Percentiles rank a stretch among this genome's conserved stretches.
Evolutionary conservation across 345 rosid species (phyloP).

Genomic region (Pugionium cornutum): DNA sequence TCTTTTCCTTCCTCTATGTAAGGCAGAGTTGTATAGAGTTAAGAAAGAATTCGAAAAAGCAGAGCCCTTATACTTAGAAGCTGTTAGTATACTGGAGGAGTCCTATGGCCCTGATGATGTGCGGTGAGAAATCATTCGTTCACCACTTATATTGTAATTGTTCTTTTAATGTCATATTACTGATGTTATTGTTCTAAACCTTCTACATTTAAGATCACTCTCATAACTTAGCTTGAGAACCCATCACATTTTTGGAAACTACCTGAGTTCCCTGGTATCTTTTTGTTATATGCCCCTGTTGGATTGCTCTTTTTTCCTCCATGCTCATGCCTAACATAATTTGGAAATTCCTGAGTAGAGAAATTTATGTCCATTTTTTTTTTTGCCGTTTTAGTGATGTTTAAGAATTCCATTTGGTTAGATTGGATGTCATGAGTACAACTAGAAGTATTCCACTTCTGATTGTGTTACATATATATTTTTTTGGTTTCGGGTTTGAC

Average conservation of each 20-base stretch:
- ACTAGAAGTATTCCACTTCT: background rate
- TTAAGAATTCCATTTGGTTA: background rate
- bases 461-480: background rate
- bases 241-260: slow-evolving; percentile 8
- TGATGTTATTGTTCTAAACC: background rate
- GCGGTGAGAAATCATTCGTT: slow-evolving; percentile 53
- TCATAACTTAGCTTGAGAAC: slow-evolving; percentile 6
- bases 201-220: background rate
- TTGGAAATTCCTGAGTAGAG: background rate
- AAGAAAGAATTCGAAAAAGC: slow-evolving; percentile 75
- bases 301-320: background rate
- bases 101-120: slow-evolving; percentile 83
- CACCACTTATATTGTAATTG: background rate
- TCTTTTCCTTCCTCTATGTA: slow-evolving; percentile 22
- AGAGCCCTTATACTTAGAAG: slow-evolving; percentile 86
- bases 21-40: slow-evolving; percentile 91
- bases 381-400: slow-evolving; percentile 7
- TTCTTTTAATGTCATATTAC: background rate
- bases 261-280: background rate
- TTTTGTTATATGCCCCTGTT: slow-evolving; percentile 6
- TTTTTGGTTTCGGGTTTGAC: background rate
- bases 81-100: slow-evolving; percentile 71
- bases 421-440: background rate
- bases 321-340: background rate
- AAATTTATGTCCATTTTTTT: background rate